Evolutionary conservation across 208 protist genomes (phyloP), one percentile per base, ranked within the genome.

Genomic region (Novymonas esmeraldas): DNA sequence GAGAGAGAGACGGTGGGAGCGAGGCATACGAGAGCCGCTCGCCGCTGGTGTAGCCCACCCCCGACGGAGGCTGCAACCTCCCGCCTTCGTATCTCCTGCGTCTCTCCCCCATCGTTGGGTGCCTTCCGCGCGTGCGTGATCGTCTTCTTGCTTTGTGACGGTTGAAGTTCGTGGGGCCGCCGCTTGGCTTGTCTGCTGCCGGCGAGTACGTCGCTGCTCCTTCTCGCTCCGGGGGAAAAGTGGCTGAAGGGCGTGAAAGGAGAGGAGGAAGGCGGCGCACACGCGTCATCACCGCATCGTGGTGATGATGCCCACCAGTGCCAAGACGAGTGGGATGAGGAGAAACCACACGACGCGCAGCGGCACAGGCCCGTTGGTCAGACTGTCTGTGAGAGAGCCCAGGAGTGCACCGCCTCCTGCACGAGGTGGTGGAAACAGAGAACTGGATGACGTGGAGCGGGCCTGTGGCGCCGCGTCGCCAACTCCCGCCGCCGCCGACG

Each of bases 371-470:
- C 9, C 13, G 11, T 36, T 26, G 4, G 11, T 11, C 0, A 51
- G 0, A 18, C 51, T 39, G 10, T 3, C 7, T 49, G 38, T 24
- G 4, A 64, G 26, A 46, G n/a, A 45, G 1, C 39, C 38, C 18
- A 74, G 33, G 34, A 56, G 24, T 1, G 51, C 59, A 22, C 24
- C 28, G 18, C 31, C 28, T 10, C 6, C 60, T 2, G 44, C 22
- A 1, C n/a, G 2, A 11, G 51, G 41, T 38, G 52, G 10, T 18
- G 68, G 68, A 14, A 74, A 74, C 13, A 74, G 54, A 7, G 60
- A 16, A 13, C 59, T 62, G 20, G 68, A 29, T n/a, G 51, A 48
- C 0, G 60, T 6, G 0, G 59, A 39, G 26, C 68, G 68, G 26
- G 39, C 51, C 60, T 63, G 59, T 44, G 24, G 18, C 6, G 46